These are phyloP conservation scores for Nannizziopsis barbatae DNA, from an alignment of 2,329 filamentous ascomycete species.

Conservation along the genomic window DNA sequence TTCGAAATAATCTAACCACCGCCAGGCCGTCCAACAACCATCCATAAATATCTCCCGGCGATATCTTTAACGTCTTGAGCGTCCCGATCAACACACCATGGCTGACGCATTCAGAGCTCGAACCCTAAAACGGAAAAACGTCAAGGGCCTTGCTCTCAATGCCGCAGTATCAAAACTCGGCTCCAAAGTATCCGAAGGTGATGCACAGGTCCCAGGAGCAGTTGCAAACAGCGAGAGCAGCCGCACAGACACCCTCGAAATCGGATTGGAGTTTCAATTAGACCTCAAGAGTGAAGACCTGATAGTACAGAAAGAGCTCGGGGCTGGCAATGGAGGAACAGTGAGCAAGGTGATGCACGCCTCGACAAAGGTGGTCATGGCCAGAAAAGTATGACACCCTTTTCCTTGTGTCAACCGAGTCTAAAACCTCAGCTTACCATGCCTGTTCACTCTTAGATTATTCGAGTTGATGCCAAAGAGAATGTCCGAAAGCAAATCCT, in stretches of 20 bases:
- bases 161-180: conserved; percentile 60
- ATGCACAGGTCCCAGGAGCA: conserved; percentile 50
- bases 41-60: not conserved
- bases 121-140: conserved; percentile 98
- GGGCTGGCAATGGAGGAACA: conserved; percentile 90
- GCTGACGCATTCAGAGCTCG: conserved; percentile 52
- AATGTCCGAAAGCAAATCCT: conserved; percentile 96
- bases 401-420: not conserved
- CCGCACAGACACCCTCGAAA: conserved; percentile 67
- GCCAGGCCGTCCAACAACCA: not conserved
- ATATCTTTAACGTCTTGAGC: not conserved
- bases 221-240: conserved; percentile 48
- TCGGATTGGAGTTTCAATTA: conserved; percentile 92
- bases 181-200: conserved; percentile 60
- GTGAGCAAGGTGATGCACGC: conserved; percentile 97
- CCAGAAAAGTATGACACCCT: conserved; percentile 62
- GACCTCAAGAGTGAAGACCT: conserved; percentile 86
- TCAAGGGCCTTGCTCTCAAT: conserved; percentile 85
- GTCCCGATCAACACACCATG: conserved; percentile 30
- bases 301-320: conserved; percentile 85
- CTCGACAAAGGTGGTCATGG: conserved; percentile 92
- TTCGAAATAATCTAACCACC: not conserved
- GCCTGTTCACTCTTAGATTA: conserved; percentile 51
- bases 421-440: not conserved
- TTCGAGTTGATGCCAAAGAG: conserved; percentile 95